Evolutionary conservation across 176 grass and related monocot genomes (phyloP).

Genomic region (Aegilops tauschii): DNA sequence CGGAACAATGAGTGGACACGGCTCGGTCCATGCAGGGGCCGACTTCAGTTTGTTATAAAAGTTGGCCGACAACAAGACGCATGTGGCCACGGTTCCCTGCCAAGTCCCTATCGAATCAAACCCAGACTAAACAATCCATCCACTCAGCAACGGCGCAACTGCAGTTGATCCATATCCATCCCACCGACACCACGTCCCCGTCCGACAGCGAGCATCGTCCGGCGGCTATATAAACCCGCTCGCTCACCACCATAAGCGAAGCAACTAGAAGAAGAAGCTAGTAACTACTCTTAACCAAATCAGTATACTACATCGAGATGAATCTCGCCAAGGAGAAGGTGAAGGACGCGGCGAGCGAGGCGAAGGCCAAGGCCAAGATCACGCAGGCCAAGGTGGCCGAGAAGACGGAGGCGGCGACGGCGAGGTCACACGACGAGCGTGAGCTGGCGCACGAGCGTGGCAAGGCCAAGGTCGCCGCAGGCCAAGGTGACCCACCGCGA

Average conservation of each 20-base stretch:
- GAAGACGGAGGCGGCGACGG: slow-evolving; percentile 34
- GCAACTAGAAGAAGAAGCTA: background rate
- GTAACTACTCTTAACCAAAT: background rate
- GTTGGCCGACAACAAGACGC: background rate
- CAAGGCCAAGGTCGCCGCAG: slow-evolving; percentile 44
- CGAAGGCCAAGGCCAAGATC: slow-evolving; percentile 49
- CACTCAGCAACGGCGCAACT: background rate
- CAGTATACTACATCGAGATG: background rate
- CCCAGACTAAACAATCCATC: background rate
- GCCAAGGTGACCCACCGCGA: background rate
- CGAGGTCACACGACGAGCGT: slow-evolving; percentile 20
- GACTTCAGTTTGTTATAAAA: background rate
- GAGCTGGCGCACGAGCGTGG: slow-evolving; percentile 48
- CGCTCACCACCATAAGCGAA: background rate
- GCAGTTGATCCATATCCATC: background rate
- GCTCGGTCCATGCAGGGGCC: background rate
- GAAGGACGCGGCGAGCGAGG: slow-evolving; percentile 45
- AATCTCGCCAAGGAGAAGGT: slow-evolving; percentile 32
- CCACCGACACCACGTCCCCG: background rate
- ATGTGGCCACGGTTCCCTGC: background rate
- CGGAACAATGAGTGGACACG: background rate
- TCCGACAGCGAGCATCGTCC: background rate
- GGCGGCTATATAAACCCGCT: background rate
- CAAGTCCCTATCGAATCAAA: background rate
- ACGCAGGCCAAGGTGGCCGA: slow-evolving; percentile 40